Evolutionary conservation across 306 rosid genomes (phyloP).

Genomic region (Prunus armeniaca): DNA sequence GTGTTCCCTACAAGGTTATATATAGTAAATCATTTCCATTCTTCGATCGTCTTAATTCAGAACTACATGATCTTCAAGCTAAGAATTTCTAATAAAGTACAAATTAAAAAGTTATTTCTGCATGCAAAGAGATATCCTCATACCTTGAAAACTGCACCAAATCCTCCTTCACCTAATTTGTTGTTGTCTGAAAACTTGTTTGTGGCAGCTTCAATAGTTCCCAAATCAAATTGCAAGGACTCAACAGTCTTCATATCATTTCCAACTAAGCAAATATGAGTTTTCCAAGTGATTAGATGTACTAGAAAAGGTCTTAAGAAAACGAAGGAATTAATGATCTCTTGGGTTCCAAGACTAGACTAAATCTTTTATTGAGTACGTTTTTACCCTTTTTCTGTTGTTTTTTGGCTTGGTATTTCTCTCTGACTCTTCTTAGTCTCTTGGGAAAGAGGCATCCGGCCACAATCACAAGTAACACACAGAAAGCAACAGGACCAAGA

Average conservation of each 20-base stretch:
- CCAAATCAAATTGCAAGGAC: constrained; percentile 39
- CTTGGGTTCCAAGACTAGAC: background rate
- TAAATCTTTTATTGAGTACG: background rate
- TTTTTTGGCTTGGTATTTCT: background rate
- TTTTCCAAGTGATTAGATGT: background rate
- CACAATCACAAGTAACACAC: background rate
- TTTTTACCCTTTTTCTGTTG: background rate
- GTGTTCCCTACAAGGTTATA: constrained; percentile 38
- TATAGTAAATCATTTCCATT: background rate
- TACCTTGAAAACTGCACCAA: constrained; percentile 58
- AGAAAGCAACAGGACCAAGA: background rate
- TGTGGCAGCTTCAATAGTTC: constrained; percentile 41
- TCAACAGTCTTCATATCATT: constrained; percentile 22
- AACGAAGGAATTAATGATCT: background rate
- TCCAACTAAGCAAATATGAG: background rate
- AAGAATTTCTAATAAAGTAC: too few species aligned
- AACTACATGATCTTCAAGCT: too few species aligned
- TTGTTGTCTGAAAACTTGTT: constrained; percentile 31
- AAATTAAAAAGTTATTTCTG: too few species aligned
- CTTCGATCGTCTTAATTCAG: too few species aligned
- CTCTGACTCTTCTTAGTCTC: background rate
- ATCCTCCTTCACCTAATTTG: constrained; percentile 56
- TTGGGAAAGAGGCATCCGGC: background rate
- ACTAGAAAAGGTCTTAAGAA: background rate
- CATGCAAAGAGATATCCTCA: background rate